Conservation (phyloP, 495 filamentous ascomycete species). For the Astrothelium subdiscretum region DNA sequence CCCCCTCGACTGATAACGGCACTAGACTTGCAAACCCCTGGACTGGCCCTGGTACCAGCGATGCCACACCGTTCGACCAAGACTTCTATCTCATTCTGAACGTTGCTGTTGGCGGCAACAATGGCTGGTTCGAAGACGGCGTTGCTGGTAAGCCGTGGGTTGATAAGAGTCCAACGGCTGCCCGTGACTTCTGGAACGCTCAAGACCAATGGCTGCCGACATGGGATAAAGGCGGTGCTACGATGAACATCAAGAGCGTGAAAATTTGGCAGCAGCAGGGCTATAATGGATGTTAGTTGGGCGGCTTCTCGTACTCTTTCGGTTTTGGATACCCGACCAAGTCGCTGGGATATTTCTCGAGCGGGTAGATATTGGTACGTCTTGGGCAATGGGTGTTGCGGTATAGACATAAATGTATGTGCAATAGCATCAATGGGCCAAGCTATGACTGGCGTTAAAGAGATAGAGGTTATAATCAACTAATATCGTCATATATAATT, state of each 20-base stretch:
- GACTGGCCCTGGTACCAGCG: conserved; percentile 44
- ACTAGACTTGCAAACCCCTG: conserved; percentile 56
- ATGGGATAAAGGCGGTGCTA: conserved; percentile 53
- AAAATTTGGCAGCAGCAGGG: conserved; percentile 64
- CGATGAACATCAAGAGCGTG: conserved; percentile 62
- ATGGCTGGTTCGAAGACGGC: conserved; percentile 73
- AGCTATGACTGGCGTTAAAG: neutral
- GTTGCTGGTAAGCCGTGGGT: conserved; percentile 67
- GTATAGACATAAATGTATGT: too few relatives aligned
- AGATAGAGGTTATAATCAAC: neutral
- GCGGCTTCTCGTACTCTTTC: neutral
- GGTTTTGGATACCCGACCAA: neutral
- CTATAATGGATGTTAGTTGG: conserved; percentile 27
- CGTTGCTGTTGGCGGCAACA: conserved; percentile 70
- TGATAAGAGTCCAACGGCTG: conserved; percentile 50
- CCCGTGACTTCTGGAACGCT: conserved; percentile 62
- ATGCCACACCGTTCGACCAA: conserved; percentile 68
- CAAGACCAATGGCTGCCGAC: conserved; percentile 60
- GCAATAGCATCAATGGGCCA: neutral
- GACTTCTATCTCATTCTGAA: conserved; percentile 74
- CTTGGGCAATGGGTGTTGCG: too few relatives aligned
- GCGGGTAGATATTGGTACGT: too few relatives aligned
- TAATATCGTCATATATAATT: neutral
- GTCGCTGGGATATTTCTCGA: neutral
- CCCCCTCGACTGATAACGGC: conserved; percentile 54